Evolutionary conservation across 169 alveolate genomes (phyloP).

Genomic region (Eimeria maxima): DNA sequence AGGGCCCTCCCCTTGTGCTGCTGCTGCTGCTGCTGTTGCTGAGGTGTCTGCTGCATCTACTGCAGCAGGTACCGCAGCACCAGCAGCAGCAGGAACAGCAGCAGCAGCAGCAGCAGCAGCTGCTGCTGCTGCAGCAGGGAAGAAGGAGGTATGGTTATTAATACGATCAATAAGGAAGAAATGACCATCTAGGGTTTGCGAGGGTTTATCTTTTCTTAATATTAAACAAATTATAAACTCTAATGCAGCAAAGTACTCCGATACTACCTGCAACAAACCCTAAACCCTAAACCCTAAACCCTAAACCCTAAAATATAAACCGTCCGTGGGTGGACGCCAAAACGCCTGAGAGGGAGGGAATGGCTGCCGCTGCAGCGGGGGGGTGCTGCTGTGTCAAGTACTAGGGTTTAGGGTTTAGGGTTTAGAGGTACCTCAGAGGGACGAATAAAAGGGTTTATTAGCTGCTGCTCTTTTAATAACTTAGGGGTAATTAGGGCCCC

Average conservation of each 20-base stretch:
- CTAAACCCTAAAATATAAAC: constrained; percentile 36
- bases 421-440: neutral
- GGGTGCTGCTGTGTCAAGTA: neutral
- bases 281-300: constrained; percentile 72
- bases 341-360: neutral
- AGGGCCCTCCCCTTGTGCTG: neutral
- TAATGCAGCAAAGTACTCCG: neutral
- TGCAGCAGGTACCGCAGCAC: neutral
- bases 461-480: neutral
- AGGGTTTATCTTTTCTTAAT: neutral
- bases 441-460: neutral
- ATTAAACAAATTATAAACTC: neutral
- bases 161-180: neutral
- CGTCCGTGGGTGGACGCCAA: no score
- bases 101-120: neutral
- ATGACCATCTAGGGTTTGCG: neutral
- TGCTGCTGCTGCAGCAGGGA: no score
- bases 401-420: constrained; percentile 6
- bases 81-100: neutral
- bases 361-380: neutral
- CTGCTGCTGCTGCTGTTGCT: neutral
- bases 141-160: no score
- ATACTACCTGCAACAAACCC: constrained; percentile 11
- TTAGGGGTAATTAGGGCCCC: constrained; percentile 2
- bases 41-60: neutral